Base-by-base conservation (phyloP, 306 rosid genomes). In the Elaeagnus macrophylla region DNA sequence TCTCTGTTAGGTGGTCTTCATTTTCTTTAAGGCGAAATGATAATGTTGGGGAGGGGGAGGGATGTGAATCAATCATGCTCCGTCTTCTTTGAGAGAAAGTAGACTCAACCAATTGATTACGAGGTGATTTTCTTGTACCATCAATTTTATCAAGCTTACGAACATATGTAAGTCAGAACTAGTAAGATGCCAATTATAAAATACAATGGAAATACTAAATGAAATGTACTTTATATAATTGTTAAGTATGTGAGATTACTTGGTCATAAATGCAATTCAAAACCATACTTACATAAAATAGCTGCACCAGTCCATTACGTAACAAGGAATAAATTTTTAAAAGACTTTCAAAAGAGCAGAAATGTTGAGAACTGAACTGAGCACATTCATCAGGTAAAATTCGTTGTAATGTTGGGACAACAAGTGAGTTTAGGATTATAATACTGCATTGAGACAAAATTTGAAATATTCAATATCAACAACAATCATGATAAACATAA, bases 261-360 rank as follows among this genome's bases (percentile, higher is more conserved):
- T 9, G 13, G n/a, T 0, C 13, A 41, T 9, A 13, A 41, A 41
- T 10, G 46, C 13, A 41, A 41, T 9, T 13, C 13, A 2, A 41
- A 41, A 52, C 32, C 53, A 41, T 60, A 77, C 97, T 89, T 77
- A 90, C 94, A 65, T 91, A 86, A 67, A 86, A 86, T 65, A 86
- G 77, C 40, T 82, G 83, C 64, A 82, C 32, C 61, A 91, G 86
- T 57, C 78, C 76, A 55, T 45, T 56, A 53, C 85, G 94, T 37
- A 84, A 72, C 82, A 76, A 57, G 64, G 88, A 81, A 73, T 84
- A 84, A 67, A 90, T 74, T 67, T 68, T 71, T 51, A 75, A 72
- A 60, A 62, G 62, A 67, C 75, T 71, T 43, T 56, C 77, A 67
- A 77, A 67, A 35, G 68, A 60, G 60, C 87, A 76, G 12, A 54